These are phyloP conservation scores for Picochlorum sp. DNA, from an alignment of 139 green algal species.

Conservation along the genomic window DNA sequence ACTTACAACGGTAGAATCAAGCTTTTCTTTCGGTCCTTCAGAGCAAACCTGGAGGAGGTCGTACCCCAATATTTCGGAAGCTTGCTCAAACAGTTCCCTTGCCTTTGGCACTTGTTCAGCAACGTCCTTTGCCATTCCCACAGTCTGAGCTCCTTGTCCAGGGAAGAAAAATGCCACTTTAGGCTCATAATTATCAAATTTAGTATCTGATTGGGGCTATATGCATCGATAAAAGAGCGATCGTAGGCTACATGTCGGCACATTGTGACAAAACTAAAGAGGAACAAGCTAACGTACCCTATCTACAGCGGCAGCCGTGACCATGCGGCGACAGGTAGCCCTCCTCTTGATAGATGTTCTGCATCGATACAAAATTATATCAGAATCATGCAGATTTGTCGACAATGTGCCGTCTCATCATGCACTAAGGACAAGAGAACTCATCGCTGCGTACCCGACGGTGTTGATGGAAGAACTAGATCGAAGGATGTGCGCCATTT, in stretches of 20 bases:
- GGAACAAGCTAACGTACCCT: not conserved
- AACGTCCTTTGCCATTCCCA: conserved; percentile 68
- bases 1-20: conserved; percentile 86
- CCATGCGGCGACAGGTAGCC: not conserved
- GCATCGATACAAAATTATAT: not conserved
- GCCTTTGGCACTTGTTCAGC: conserved; percentile 66
- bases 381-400: not conserved
- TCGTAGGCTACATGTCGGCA: not conserved
- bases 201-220: conserved; percentile 39
- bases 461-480: not conserved
- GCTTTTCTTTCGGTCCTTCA: conserved; percentile 89
- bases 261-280: too few species aligned
- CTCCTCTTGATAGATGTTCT: not conserved
- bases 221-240: not conserved
- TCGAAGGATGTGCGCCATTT: not conserved
- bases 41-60: conserved; percentile 89
- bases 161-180: conserved; percentile 91
- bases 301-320: not conserved
- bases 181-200: conserved; percentile 79
- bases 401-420: not conserved
- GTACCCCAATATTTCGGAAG: conserved; percentile 92
- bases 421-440: not conserved
- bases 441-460: not conserved
- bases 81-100: conserved; percentile 87
- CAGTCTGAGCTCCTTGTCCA: conserved; percentile 74